These are phyloP conservation scores for Phaeolepiota aurea DNA, from an alignment of 768 basidiomycete species.

Conservation along the genomic window DNA sequence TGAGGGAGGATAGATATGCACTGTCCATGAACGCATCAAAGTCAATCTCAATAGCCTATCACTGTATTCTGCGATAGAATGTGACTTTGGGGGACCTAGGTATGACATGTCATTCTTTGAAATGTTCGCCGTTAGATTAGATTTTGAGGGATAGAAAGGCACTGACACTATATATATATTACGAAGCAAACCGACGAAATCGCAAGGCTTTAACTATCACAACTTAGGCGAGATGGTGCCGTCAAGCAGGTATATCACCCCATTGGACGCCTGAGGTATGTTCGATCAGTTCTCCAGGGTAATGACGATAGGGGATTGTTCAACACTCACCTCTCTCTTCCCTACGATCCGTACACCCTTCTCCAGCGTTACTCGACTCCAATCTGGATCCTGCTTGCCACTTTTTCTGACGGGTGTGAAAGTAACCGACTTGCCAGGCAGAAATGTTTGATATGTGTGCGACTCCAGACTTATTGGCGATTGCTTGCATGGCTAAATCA, in stretches of 20 bases:
- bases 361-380: constrained; percentile 53
- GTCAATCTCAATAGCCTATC: too few relatives aligned
- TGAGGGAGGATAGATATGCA: too few relatives aligned
- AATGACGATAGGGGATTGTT: constrained; percentile 2
- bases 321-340: constrained; percentile 48
- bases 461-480: constrained; percentile 38
- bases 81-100: too few relatives aligned
- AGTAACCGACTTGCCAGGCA: constrained; percentile 47
- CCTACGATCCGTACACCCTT: constrained; percentile 44
- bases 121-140: too few relatives aligned
- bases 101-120: too few relatives aligned
- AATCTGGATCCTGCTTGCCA: constrained; percentile 33
- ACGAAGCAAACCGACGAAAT: too few relatives aligned
- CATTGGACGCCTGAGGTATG: constrained; percentile 54
- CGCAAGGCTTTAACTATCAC: too few relatives aligned
- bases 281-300: too few relatives aligned
- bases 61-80: too few relatives aligned
- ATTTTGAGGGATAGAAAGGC: too few relatives aligned
- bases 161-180: too few relatives aligned
- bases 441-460: constrained; percentile 45
- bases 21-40: too few relatives aligned
- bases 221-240: constrained; percentile 41
- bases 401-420: constrained; percentile 34
- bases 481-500: constrained; percentile 21
- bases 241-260: constrained; percentile 51